Base-by-base conservation (phyloP, 1,284 basidiomycete genomes). In the Apiotrichum brassicae region DNA sequence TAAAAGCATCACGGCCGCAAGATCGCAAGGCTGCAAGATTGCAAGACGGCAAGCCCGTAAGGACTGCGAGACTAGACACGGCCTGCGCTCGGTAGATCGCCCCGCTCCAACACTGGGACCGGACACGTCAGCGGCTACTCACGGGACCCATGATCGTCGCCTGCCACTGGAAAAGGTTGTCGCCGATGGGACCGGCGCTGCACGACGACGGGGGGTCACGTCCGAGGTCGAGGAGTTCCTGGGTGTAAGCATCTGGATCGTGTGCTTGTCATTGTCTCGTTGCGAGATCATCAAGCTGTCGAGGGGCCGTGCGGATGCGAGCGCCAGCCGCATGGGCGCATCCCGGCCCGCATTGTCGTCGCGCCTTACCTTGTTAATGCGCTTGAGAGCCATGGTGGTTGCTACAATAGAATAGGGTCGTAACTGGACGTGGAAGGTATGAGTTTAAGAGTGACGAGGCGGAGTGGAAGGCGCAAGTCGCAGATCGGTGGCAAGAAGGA, bases 151-250 rank as follows among this genome's bases (percentile, higher is more conserved):
- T 95, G 73, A 95, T 95, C 59, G 91, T 94, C 57, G 91, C 91
- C 73, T 93, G 90, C 91, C 92, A 97, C 74, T 90, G 84, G 79
- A 95, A 97, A 83, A 95, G 86, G 77, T 95, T 92, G 70, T 95
- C 91, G 51, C 88, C 89, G 56, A 86, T 89, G 40, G 92, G 92
- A 50, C 92, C 93, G 65, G 93, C 92, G 65, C 88, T 92, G 84
- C 92, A 97, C 54, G 93, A 95, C 51, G 88, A 90, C 61, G 92
- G 92, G 71, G 92, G 92, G 79, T 97, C 92, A 68, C 91, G 89
- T 54, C 89, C 90, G 73, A 97, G 90, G 79, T 97, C 92, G 75
- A 88, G 81, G 79, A 97, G 83, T 83, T 97, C 92, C 92, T 97
- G 72, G 52, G 60, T 49, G 57, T 58, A 53, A 66, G 63, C 22